Percentiles rank a stretch among this genome's conserved stretches.
These are phyloP conservation scores for Pyricularia pennisetigena DNA, from an alignment of 2,329 filamentous ascomycete genomes.

Conservation along the genomic window DNA sequence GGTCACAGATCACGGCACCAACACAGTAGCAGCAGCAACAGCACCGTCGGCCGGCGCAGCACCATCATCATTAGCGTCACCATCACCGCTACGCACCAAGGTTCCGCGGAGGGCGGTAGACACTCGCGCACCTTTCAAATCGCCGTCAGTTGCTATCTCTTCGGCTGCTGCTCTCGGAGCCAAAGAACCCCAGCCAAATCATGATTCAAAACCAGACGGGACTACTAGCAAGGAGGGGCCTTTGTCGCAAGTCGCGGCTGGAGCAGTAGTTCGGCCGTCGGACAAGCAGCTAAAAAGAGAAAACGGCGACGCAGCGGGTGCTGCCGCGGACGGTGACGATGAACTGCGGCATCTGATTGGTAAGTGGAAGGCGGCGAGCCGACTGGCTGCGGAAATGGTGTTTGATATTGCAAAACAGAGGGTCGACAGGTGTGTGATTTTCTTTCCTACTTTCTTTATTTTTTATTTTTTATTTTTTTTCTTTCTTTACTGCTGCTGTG, in stretches of 20 bases:
- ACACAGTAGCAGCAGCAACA: not conserved
- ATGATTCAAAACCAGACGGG: not conserved
- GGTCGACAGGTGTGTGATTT: slow-evolving; percentile 32
- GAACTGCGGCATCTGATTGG: slow-evolving; percentile 45
- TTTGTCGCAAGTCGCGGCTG: not conserved
- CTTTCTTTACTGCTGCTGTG: not conserved
- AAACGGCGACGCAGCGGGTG: not conserved
- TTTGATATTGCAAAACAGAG: slow-evolving; percentile 48
- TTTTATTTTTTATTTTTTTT: not conserved
- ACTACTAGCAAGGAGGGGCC: not conserved
- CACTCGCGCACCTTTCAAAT: not conserved
- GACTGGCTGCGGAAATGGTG: slow-evolving; percentile 57
- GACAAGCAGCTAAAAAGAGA: not conserved
- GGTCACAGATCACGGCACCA: not conserved
- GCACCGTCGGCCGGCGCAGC: not conserved
- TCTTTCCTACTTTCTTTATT: not conserved
- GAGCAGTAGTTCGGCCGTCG: not conserved
- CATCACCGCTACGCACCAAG: not conserved
- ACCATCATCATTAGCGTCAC: no score
- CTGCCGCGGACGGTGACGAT: slow-evolving; percentile 25
- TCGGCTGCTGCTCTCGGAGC: not conserved
- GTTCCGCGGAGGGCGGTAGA: not conserved
- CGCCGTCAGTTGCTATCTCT: not conserved
- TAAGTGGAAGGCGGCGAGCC: slow-evolving; percentile 52
- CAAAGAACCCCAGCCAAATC: not conserved